phyloP scores from a whole-genome alignment of 1,284 basidiomycete genomes.

The Fomitopsis betulina region DNA sequence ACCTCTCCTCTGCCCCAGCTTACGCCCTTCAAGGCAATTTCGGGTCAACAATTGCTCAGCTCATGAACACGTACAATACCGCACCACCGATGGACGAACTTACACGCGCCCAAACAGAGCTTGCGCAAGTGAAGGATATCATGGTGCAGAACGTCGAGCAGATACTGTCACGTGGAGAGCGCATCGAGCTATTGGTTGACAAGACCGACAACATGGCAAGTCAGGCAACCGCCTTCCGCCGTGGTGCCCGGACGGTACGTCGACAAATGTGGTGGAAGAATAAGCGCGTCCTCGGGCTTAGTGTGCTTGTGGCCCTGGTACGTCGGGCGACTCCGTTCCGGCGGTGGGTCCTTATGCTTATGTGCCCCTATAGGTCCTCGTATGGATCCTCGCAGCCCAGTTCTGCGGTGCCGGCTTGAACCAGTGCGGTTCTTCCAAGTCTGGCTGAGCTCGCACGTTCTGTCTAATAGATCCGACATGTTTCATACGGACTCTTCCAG shows the following conservation, averaged over 20 bases:
- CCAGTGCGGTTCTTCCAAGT: slow-evolving; percentile 40
- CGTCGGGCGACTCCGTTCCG: slow-evolving; percentile 28
- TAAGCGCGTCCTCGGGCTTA: slow-evolving; percentile 70
- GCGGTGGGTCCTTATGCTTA: background rate
- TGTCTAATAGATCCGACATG: background rate
- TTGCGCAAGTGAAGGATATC: slow-evolving; percentile 93
- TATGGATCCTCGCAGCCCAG: slow-evolving; percentile 81
- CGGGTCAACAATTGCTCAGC: slow-evolving; percentile 56
- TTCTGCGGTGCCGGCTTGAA: slow-evolving; percentile 81
- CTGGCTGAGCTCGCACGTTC: background rate
- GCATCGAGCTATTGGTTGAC: slow-evolving; percentile 94
- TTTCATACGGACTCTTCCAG: background rate
- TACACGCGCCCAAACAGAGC: slow-evolving; percentile 83
- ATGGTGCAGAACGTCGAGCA: slow-evolving; percentile 98
- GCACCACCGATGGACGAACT: slow-evolving; percentile 91
- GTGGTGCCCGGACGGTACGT: slow-evolving; percentile 83
- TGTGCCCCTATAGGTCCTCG: slow-evolving; percentile 45
- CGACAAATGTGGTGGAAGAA: slow-evolving; percentile 99
- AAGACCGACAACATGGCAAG: slow-evolving; percentile 96
- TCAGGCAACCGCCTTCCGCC: slow-evolving; percentile 93
- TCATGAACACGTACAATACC: slow-evolving; percentile 87
- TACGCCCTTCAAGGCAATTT: slow-evolving; percentile 71
- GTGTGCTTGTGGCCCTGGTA: slow-evolving; percentile 72
- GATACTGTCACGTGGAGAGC: slow-evolving; percentile 90
- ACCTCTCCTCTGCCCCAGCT: slow-evolving; percentile 37